Base-by-base conservation (phyloP, 208 protist genomes). In the Sergeia podlipaevii region DNA sequence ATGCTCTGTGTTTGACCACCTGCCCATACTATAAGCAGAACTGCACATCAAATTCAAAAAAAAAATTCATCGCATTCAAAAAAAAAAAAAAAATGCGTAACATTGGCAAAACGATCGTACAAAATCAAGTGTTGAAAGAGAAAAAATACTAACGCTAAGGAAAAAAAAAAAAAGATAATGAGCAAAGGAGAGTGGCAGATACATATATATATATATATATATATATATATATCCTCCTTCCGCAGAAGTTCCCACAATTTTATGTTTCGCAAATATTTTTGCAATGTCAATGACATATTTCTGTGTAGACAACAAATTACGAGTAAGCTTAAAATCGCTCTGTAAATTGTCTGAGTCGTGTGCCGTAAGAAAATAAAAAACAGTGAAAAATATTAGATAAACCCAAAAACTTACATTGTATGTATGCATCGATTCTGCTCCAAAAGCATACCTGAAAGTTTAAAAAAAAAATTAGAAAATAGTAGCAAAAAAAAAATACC, bases 151-250 rank as follows among this genome's bases (percentile, higher is more conserved):
- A n/a, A n/a, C n/a, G n/a, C n/a, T n/a, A n/a, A n/a, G n/a, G n/a
- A n/a, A n/a, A n/a, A n/a, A n/a, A n/a, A n/a, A n/a, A 33, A 67
- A 37, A 42, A 48, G 37, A 44, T 28, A 56, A 49, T 32, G 28
- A 18, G 29, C 23, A 55, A 27, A 59, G 42, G 46, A 30, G 45
- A 28, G 49, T 1, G 7, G 32, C 27, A 50, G 10, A 36, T 18
- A 50, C 30, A 21, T 39, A 44, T 15, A 52, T 26, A 65, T 50
- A n/a, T n/a, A n/a, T n/a, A n/a, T n/a, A n/a, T n/a, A n/a, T n/a
- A n/a, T n/a, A n/a, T n/a, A 47, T 6, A 45, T 15, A n/a, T 8
- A 15, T 38, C 10, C 33, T 38, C 10, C 10, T n/a, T 8, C 10
- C 8, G 15, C 8, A 38, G 10, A 8, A 38, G 15, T 38, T 15